Evolutionary conservation across 805 yeast genomes (phyloP), one percentile per base, ranked within the genome.

Genomic region (Metschnikowia lachancei): DNA sequence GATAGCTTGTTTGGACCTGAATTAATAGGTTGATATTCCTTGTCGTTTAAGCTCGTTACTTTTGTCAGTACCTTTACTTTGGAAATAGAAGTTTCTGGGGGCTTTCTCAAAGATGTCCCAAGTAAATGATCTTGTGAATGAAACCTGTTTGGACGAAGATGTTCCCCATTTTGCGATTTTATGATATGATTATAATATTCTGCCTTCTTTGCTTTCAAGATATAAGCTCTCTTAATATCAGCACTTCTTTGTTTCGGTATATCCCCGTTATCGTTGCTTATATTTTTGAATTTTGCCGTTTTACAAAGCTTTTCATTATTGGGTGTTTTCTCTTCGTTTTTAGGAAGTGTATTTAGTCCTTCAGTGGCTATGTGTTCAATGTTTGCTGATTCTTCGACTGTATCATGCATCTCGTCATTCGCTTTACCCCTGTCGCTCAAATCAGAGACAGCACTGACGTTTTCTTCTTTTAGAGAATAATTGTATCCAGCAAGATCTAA

Each of bases 21-120:
- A 22, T 22, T 5, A 18, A 36, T 19, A 26, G 19, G 32, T 26
- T 37, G 53, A 49, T 33, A 60, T 61, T 6, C 68, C 52, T 36
- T 57, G 2, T 14, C 19, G 12, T 38, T 41, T 13, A 51, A 22
- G 13, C 45, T 49, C 11, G 55, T 53, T 17, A 53, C 57, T 18
- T 30, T 59, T 3, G 72, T 61, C n/a, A 61, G 50, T 5, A 70
- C 72, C 45, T 66, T 68, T 24, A 71, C 62, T 29, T 57, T 62
- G 14, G 67, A 63, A 3, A 67, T 59, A 9, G 62, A 54, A 1
- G 65, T 56, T 9, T 59, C 57, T 2, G 74, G 70, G 3, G 71
- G 66, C 22, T 56, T 63, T 13, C 60, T 57, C 13, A 66, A 16
- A 59, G 46, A 20, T 28, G 19, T 12, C 22, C 17, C 16, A 19